Conservation (phyloP, 176 grass and related monocot species). For the Poa pratensis region DNA sequence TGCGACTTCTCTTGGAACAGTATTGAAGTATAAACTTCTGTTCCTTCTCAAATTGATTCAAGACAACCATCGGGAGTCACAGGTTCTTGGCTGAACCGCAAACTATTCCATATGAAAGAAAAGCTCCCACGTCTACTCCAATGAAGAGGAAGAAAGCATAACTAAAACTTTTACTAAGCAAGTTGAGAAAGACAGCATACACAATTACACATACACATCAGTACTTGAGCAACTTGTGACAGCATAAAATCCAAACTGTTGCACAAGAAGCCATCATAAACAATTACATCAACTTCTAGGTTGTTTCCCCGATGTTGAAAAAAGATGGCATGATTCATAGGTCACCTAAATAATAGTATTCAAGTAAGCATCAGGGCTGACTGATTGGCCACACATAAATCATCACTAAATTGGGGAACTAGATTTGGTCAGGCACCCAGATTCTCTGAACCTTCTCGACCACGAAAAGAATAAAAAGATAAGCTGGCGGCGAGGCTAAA, state of each 20-base stretch:
- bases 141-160: neutral
- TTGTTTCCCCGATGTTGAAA: neutral
- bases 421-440: neutral
- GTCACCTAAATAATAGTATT: neutral
- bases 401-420: neutral
- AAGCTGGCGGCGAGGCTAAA: neutral
- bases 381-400: neutral
- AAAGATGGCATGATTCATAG: neutral
- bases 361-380: neutral
- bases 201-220: neutral
- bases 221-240: neutral
- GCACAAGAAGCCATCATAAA: neutral
- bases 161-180: neutral
- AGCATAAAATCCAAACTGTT: neutral
- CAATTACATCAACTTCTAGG: neutral
- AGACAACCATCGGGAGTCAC: neutral
- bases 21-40: too few species aligned
- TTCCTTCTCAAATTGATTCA: too few species aligned
- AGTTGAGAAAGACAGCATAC: neutral
- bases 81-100: neutral
- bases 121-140: neutral
- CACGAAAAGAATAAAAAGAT: neutral
- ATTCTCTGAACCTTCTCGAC: neutral
- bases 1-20: too few species aligned
- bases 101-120: neutral